A percentile compares a stretch with the other conserved stretches of the same genome.
phyloP scores from a whole-genome alignment of 2,329 filamentous ascomycete species.

The Aspergillus felis region DNA sequence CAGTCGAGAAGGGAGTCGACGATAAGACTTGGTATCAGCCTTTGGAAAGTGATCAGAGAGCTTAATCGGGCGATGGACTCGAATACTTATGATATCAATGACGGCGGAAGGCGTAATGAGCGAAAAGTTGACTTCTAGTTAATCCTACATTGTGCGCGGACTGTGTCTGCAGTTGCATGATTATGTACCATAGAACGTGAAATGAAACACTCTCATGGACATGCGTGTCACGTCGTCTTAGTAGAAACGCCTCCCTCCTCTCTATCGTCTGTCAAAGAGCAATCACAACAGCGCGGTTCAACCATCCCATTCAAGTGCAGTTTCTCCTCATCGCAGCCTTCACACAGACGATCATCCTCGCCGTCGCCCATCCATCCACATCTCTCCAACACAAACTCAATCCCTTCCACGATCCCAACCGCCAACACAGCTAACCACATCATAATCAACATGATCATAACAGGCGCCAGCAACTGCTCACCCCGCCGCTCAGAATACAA shows the following conservation, averaged over 20 bases:
- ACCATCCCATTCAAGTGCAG: neutral
- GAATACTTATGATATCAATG: conserved; percentile 3
- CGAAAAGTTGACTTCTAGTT: neutral
- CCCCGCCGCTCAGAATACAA: neutral
- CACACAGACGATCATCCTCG: neutral
- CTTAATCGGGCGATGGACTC: conserved; percentile 11
- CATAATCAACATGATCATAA: neutral
- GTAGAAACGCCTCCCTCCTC: neutral
- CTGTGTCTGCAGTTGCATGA: neutral
- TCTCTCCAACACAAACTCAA: neutral
- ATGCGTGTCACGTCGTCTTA: conserved; percentile 1
- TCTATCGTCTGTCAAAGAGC: neutral
- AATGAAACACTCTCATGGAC: neutral
- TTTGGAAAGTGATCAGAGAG: conserved; percentile 27
- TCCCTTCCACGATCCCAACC: neutral
- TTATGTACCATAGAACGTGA: neutral
- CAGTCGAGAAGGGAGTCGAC: conserved; percentile 24
- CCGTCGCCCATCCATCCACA: neutral
- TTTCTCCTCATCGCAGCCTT: neutral
- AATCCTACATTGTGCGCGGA: neutral
- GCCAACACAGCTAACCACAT: neutral
- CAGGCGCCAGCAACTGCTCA: neutral
- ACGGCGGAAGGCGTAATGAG: neutral
- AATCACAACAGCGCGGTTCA: neutral
- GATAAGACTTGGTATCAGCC: conserved; percentile 20